Percentiles rank a stretch among this genome's conserved stretches.
Evolutionary conservation across 164 flowering plant species (phyloP).

Genomic region (Vitis rotundifolia): DNA sequence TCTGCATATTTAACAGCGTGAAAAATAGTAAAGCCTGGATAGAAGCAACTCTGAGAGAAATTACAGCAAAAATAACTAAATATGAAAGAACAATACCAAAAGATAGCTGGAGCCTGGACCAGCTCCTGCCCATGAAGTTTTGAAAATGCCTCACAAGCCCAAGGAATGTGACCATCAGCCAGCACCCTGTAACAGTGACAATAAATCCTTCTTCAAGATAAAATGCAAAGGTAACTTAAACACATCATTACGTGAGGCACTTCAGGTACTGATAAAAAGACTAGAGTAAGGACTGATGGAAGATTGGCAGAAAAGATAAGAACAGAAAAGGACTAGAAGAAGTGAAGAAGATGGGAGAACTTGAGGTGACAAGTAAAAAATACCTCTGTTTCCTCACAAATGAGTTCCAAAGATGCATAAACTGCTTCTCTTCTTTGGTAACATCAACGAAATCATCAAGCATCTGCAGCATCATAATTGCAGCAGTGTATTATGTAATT

Average conservation of each 20-base stretch:
- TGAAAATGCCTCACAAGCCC: constrained; percentile 98
- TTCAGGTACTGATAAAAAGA: background rate
- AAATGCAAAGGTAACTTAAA: constrained; percentile 1
- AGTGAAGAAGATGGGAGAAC: background rate
- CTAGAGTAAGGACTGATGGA: background rate
- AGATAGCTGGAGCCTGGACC: constrained; percentile 58
- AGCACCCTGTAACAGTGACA: constrained; percentile 58
- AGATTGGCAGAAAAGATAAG: background rate
- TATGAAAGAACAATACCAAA: constrained; percentile 55
- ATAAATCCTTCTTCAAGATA: background rate
- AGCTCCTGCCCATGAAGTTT: constrained; percentile 74
- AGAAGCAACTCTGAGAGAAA: background rate
- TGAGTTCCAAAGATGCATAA: constrained; percentile 99
- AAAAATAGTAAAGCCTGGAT: background rate
- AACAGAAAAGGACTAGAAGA: background rate
- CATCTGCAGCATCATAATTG: constrained; percentile 61
- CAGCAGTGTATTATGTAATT: no score
- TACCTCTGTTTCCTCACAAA: constrained; percentile 96
- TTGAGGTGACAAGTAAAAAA: background rate
- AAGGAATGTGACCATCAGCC: constrained; percentile 95
- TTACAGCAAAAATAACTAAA: background rate
- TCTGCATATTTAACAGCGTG: no score
- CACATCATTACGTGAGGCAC: background rate
- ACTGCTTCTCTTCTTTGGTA: constrained; percentile 82
- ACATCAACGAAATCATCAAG: constrained; percentile 99